Evolutionary conservation across 75 land plant species (phyloP).

Genomic region (Pinus albicaulis): DNA sequence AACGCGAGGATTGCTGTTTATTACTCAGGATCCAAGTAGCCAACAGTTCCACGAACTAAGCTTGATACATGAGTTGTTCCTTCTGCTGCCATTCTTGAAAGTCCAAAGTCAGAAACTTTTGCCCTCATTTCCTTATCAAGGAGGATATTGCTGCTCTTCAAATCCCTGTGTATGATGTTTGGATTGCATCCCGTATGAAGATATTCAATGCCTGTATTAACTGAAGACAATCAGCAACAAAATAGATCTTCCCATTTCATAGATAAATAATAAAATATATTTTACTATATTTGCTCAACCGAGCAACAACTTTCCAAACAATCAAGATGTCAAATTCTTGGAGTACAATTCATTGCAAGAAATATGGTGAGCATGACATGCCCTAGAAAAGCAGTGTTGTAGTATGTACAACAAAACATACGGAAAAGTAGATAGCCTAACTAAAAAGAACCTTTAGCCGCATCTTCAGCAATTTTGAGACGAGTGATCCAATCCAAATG

Average conservation of each 20-base stretch:
- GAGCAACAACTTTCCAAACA: background rate
- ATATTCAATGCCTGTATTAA: constrained; percentile 63
- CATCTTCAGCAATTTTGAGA: constrained; percentile 75
- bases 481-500: constrained; percentile 68
- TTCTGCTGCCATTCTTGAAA: constrained; percentile 68
- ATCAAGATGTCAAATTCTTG: background rate
- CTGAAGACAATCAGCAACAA: constrained; percentile 2
- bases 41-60: constrained; percentile 72
- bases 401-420: background rate
- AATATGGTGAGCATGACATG: background rate
- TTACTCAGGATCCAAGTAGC: constrained; percentile 86
- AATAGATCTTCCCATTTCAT: background rate
- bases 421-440: background rate
- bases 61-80: constrained; percentile 66
- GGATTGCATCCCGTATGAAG: constrained; percentile 76
- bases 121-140: constrained; percentile 72
- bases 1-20: constrained; percentile 9
- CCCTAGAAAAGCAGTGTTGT: background rate
- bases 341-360: background rate
- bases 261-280: background rate
- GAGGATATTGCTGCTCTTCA: constrained; percentile 82
- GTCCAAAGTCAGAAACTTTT: constrained; percentile 83
- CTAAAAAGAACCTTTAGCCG: constrained; percentile 57
- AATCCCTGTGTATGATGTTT: constrained; percentile 68
- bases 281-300: background rate